Conservation (phyloP, 2,329 filamentous ascomycete genomes). For the Clarireedia monteithiana region DNA sequence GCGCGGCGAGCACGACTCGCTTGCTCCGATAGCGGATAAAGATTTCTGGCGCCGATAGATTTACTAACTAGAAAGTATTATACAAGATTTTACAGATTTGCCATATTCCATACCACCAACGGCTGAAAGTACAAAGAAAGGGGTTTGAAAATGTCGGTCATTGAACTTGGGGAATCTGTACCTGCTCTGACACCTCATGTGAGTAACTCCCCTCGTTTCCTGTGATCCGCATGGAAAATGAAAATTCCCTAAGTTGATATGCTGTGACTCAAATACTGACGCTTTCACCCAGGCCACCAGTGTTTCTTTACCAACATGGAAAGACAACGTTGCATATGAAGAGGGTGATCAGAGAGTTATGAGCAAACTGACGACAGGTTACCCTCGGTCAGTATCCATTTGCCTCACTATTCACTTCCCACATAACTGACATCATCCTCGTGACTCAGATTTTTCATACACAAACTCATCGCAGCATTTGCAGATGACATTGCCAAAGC, state of each 20-base stretch:
- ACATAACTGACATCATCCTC: slow-evolving; percentile 17
- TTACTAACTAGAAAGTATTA: neutral
- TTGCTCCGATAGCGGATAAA: slow-evolving; percentile 14
- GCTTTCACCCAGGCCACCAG: slow-evolving; percentile 66
- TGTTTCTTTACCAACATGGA: slow-evolving; percentile 92
- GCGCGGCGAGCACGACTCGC: neutral
- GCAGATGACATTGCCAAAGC: slow-evolving; percentile 57
- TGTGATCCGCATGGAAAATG: neutral
- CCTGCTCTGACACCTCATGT: slow-evolving; percentile 30
- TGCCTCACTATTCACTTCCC: neutral
- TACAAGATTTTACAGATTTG: neutral
- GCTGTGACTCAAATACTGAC: slow-evolving; percentile 9
- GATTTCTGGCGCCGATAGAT: neutral
- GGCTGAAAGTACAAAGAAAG: neutral
- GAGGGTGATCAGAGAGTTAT: slow-evolving; percentile 87
- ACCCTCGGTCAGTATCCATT: slow-evolving; percentile 58
- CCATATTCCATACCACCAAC: neutral
- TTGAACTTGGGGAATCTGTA: slow-evolving; percentile 30
- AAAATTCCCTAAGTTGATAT: neutral
- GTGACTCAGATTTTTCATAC: slow-evolving; percentile 72
- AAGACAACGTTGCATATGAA: slow-evolving; percentile 84
- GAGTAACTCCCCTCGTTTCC: slow-evolving; percentile 11
- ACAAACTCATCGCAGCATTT: slow-evolving; percentile 71
- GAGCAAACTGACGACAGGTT: slow-evolving; percentile 78
- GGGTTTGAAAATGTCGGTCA: slow-evolving; percentile 23